phyloP scores from a whole-genome alignment of 2,329 filamentous ascomycete species.

The Penicillium oxalicum region DNA sequence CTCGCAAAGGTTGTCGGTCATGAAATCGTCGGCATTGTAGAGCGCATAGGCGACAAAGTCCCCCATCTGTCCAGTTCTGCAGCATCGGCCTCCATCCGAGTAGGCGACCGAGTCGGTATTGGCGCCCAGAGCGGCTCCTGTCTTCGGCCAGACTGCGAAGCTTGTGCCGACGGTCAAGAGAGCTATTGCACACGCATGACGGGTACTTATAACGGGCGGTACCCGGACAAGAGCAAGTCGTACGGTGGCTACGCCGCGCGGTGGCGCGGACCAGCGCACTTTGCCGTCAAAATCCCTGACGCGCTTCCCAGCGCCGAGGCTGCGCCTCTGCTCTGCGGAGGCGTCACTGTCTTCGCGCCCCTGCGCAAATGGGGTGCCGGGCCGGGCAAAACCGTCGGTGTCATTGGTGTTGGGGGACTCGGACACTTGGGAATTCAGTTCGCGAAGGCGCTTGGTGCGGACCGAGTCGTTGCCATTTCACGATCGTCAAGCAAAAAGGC shows the following conservation, averaged over 20 bases:
- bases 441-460: conserved; percentile 63
- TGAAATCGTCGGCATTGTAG: conserved; percentile 58
- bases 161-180: conserved; percentile 35
- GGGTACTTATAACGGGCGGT: conserved; percentile 35
- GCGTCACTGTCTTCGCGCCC: conserved; percentile 67
- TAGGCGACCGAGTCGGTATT: conserved; percentile 60
- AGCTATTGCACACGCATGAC: conserved; percentile 36
- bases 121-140: conserved; percentile 57
- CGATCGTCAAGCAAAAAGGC: conserved; percentile 45
- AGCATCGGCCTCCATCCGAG: conserved; percentile 39
- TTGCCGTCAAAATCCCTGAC: conserved; percentile 54
- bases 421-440: conserved; percentile 69
- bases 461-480: conserved; percentile 54
- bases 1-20: conserved; percentile 48
- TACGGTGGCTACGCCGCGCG: conserved; percentile 54
- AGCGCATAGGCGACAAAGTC: conserved; percentile 47
- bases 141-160: conserved; percentile 37
- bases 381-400: conserved; percentile 63
- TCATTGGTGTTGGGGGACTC: conserved; percentile 67
- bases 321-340: conserved; percentile 70
- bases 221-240: conserved; percentile 31
- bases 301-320: conserved; percentile 45
- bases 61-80: conserved; percentile 19
- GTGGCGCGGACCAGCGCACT: conserved; percentile 52
- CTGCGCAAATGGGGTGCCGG: conserved; percentile 62